These are phyloP conservation scores for Thielaviopsis populi DNA, from an alignment of 2,329 filamentous ascomycete genomes.

Conservation along the genomic window DNA sequence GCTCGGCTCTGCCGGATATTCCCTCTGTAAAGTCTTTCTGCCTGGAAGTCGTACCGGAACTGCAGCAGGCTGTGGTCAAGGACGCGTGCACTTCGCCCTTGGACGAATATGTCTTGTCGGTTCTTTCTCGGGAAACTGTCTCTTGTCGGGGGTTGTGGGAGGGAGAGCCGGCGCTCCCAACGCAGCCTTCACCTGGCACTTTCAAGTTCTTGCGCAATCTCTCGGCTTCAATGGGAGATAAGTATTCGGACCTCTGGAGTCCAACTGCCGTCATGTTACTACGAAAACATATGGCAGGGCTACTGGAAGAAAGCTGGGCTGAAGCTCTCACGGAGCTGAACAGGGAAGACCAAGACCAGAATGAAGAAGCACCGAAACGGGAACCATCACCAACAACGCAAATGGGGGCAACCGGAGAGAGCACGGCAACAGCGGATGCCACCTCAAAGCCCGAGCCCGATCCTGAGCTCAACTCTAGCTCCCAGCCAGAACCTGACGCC, in stretches of 20 bases:
- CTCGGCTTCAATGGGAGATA: conserved; percentile 49
- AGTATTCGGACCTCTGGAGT: conserved; percentile 72
- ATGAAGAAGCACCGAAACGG: conserved; percentile 9
- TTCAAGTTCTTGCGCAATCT: conserved; percentile 59
- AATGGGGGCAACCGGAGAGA: conserved; percentile 2
- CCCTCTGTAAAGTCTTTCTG: conserved; percentile 41
- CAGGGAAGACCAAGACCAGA: conserved; percentile 17
- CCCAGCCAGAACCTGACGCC: not conserved
- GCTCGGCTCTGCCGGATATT: conserved; percentile 45
- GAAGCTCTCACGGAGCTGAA: conserved; percentile 26
- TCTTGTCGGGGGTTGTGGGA: conserved; percentile 64
- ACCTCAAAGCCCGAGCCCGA: not conserved
- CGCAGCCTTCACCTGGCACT: conserved; percentile 58
- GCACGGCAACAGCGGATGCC: not conserved
- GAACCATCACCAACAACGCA: not conserved
- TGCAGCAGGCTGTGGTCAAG: conserved; percentile 48
- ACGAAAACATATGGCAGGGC: conserved; percentile 40
- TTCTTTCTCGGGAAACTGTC: conserved; percentile 33
- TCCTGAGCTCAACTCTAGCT: not conserved
- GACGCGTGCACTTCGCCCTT: conserved; percentile 37
- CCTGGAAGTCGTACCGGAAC: conserved; percentile 41
- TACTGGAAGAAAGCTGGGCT: conserved; percentile 37
- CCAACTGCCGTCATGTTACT: conserved; percentile 46
- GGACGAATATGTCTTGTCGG: conserved; percentile 30
- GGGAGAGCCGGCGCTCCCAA: conserved; percentile 56